A percentile compares a stretch with the other conserved stretches of the same genome.
phyloP scores from a whole-genome alignment of 805 yeast species.

The Spathaspora arborariae region DNA sequence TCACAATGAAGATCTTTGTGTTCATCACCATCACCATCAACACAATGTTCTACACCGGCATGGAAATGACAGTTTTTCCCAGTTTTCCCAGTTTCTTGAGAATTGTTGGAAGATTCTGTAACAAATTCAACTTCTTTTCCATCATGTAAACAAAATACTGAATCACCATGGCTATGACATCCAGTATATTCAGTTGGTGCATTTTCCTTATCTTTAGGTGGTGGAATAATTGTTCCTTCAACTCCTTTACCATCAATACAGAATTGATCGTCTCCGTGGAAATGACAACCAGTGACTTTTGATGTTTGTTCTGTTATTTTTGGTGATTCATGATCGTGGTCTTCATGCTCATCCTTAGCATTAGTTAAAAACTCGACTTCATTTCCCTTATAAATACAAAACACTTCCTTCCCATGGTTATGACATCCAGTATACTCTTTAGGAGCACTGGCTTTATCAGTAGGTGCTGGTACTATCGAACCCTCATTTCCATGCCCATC shows the following conservation, averaged over 20 bases:
- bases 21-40: slow-evolving; percentile 9
- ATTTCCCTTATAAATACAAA: slow-evolving; percentile 13
- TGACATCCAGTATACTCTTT: slow-evolving; percentile 17
- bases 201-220: slow-evolving; percentile 12
- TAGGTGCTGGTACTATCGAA: slow-evolving; percentile 17
- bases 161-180: slow-evolving; percentile 19
- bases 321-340: slow-evolving; percentile 3
- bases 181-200: slow-evolving; percentile 14
- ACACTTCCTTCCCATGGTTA: slow-evolving; percentile 14
- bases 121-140: slow-evolving; percentile 17
- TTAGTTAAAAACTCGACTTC: slow-evolving; percentile 15
- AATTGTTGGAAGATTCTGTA: slow-evolving; percentile 3
- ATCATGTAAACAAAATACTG: slow-evolving; percentile 15
- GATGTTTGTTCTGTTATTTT: background rate
- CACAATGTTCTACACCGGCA: slow-evolving; percentile 33
- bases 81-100: background rate
- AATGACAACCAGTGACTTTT: slow-evolving; percentile 17
- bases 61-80: slow-evolving; percentile 25
- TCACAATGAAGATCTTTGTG: slow-evolving; percentile 15
- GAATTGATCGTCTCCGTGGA: slow-evolving; percentile 15
- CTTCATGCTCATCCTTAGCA: slow-evolving; percentile 4
- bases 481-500: slow-evolving; percentile 21
- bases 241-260: slow-evolving; percentile 19
- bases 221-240: slow-evolving; percentile 20
- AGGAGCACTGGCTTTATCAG: slow-evolving; percentile 11